Evolutionary conservation across 495 filamentous ascomycete species (phyloP).

Genomic region (Aspergillus bertholletiae): DNA sequence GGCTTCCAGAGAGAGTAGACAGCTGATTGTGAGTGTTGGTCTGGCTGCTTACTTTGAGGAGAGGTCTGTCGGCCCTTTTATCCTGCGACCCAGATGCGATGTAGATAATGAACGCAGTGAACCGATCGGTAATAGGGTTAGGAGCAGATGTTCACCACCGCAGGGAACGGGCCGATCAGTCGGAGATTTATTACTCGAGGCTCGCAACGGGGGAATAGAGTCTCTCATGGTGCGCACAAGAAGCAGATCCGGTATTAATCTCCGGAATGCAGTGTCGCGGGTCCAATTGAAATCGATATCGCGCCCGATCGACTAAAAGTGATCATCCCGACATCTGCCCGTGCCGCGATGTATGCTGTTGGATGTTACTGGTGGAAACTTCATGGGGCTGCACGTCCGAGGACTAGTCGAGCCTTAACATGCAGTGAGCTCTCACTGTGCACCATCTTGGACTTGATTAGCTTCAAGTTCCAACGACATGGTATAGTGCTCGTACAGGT

Average conservation of each 20-base stretch:
- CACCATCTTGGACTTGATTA: no score
- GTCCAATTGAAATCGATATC: not conserved
- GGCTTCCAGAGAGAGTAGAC: not conserved
- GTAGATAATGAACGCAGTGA: not conserved
- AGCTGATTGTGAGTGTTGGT: not conserved
- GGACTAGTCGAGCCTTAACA: no score
- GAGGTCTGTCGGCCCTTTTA: not conserved
- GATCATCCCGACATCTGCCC: constrained; percentile 6
- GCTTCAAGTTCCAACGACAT: no score
- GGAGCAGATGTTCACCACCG: not conserved
- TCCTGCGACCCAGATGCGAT: not conserved
- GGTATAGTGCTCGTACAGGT: no score
- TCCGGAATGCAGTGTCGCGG: not conserved
- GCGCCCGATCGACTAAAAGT: not conserved
- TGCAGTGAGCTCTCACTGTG: no score
- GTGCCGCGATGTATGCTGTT: not conserved
- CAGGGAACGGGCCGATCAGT: constrained; percentile 4
- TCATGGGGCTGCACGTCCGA: no score
- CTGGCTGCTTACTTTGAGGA: not conserved
- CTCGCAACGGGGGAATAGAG: not conserved
- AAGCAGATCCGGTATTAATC: not conserved
- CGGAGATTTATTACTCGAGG: not conserved
- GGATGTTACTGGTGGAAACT: not conserved
- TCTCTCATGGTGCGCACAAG: not conserved
- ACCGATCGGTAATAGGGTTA: not conserved